Evolutionary conservation across 139 green algal species (phyloP).

Genomic region (Pleodorina starrii): DNA sequence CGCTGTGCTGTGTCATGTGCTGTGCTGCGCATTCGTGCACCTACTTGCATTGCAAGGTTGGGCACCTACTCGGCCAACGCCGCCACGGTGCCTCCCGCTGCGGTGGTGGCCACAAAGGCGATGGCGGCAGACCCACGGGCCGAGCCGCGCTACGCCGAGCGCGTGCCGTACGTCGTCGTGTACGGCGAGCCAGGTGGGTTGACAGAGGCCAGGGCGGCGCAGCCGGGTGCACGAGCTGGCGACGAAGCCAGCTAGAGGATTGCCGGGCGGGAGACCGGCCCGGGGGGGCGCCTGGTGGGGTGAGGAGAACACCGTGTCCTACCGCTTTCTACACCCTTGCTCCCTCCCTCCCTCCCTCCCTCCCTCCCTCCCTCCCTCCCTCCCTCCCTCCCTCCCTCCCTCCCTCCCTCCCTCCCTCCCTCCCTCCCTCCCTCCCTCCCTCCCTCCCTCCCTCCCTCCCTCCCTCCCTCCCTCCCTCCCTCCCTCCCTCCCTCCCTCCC

Average conservation of each 20-base stretch:
- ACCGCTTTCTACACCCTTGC: no score
- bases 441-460: neutral
- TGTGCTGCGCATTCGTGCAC: no score
- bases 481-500: neutral
- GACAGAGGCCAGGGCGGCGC: neutral
- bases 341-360: neutral
- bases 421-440: neutral
- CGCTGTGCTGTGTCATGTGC: no score
- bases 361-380: neutral
- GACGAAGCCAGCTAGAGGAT: no score
- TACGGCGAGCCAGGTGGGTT: constrained; percentile 76
- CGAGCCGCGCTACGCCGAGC: constrained; percentile 91
- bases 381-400: neutral
- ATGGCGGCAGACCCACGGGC: constrained; percentile 87
- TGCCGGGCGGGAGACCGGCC: no score
- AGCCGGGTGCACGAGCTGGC: no score
- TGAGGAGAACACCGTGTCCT: no score
- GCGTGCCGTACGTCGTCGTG: constrained; percentile 95
- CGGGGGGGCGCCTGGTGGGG: no score
- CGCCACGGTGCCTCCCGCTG: constrained; percentile 84
- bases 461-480: neutral
- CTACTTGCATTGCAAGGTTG: no score
- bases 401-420: neutral
- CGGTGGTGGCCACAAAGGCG: constrained; percentile 89
- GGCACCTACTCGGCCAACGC: constrained; percentile 83